Evolutionary conservation across 176 grass and related monocot genomes (phyloP).

Genomic region (Pontederia crassipes): DNA sequence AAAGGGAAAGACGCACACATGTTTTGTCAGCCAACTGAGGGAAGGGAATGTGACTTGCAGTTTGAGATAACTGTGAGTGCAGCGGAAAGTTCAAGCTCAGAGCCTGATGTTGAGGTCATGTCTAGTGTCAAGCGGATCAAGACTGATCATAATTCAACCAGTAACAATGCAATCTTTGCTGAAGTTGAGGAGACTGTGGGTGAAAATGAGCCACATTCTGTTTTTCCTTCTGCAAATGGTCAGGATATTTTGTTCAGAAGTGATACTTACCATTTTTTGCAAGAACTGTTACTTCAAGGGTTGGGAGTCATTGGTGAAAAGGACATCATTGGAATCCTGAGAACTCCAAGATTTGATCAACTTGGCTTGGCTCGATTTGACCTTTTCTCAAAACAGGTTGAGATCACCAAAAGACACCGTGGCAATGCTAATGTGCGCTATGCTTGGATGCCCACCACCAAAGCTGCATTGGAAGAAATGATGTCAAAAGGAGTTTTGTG

Average conservation of each 20-base stretch:
- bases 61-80: conserved; percentile 41
- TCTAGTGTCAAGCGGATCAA: conserved; percentile 40
- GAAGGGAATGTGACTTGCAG: conserved; percentile 21
- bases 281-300: conserved; percentile 64
- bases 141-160: conserved; percentile 20
- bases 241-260: conserved; percentile 27
- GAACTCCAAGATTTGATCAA: conserved; percentile 56
- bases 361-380: conserved; percentile 36
- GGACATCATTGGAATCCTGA: conserved; percentile 59
- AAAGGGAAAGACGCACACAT: conserved; percentile 25
- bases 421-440: conserved; percentile 89
- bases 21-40: conserved; percentile 29
- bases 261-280: conserved; percentile 19
- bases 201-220: conserved; percentile 48
- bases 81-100: conserved; percentile 78
- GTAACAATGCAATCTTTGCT: conserved; percentile 9
- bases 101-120: conserved; percentile 37
- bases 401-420: conserved; percentile 31
- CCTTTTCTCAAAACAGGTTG: conserved; percentile 53
- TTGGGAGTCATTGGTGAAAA: conserved; percentile 49
- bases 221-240: conserved; percentile 28
- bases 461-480: conserved; percentile 55
- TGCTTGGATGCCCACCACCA: conserved; percentile 85
- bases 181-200: conserved; percentile 42
- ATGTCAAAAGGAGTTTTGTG: conserved; percentile 40